Percentiles rank a stretch among this genome's conserved stretches.
Evolutionary conservation across 2,329 filamentous ascomycete species (phyloP).

Genomic region (Calonectria hongkongensis): DNA sequence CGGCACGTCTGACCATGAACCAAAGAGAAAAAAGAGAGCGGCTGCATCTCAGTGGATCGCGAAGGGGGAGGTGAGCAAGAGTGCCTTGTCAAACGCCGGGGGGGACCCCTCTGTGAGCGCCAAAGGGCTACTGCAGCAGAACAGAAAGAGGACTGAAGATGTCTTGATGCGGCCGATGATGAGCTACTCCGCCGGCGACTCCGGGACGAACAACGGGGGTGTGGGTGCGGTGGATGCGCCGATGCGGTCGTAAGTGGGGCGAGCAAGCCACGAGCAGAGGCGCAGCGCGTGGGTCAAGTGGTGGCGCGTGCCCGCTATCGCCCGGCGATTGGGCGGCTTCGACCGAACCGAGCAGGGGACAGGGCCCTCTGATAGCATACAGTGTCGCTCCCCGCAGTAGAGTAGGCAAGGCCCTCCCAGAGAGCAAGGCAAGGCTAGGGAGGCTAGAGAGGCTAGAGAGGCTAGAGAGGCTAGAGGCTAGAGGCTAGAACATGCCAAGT

Average conservation of each 20-base stretch:
- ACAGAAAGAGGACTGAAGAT: slow-evolving; percentile 50
- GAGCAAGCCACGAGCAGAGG: slow-evolving; percentile 57
- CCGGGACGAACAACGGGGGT: slow-evolving; percentile 49
- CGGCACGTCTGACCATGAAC: slow-evolving; percentile 34
- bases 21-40: slow-evolving; percentile 14
- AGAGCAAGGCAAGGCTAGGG: too few species aligned
- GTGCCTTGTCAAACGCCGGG: slow-evolving; percentile 29
- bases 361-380: slow-evolving; percentile 25
- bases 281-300: slow-evolving; percentile 54
- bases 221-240: slow-evolving; percentile 38
- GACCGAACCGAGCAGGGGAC: slow-evolving; percentile 39
- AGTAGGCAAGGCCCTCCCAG: slow-evolving; percentile 38
- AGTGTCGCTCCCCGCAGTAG: slow-evolving; percentile 40
- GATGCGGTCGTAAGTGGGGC: slow-evolving; percentile 36
- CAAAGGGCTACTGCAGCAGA: slow-evolving; percentile 48
- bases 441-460: too few species aligned
- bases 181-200: slow-evolving; percentile 55
- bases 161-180: slow-evolving; percentile 48
- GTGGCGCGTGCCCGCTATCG: slow-evolving; percentile 49
- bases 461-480: too few species aligned
- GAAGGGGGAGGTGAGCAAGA: slow-evolving; percentile 17
- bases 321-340: slow-evolving; percentile 46
- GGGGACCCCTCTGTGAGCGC: slow-evolving; percentile 15
- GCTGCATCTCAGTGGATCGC: slow-evolving; percentile 38
- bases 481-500: slow-evolving; percentile 46